Evolutionary conservation across 305 asterid species (phyloP), one percentile per base, ranked within the genome.

Genomic region (Ilex paraguariensis): DNA sequence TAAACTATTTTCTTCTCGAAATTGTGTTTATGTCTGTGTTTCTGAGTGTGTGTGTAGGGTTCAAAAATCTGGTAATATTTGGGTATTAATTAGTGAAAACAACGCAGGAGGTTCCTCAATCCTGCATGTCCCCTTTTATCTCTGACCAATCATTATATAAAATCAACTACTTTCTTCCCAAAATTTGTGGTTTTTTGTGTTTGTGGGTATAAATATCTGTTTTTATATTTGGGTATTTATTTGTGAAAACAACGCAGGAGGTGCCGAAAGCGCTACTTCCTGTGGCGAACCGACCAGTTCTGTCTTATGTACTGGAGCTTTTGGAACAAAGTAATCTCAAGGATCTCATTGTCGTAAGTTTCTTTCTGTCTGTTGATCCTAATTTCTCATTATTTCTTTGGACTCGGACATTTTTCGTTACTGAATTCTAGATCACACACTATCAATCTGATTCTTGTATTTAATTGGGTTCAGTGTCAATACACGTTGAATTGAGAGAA

Each of bases 221-320:
- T 21, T 21, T 0, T 21, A 54, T 16, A 54, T n/a, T 6, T 46
- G n/a, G 11, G 32, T n/a, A 54, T 14, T 15, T 54, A 54, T 54
- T 54, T 1, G 30, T 56, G 60, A 54, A 32, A 16, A 42, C n/a
- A 31, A 62, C 54, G 62, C 82, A 93, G 97, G 97, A 90, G 61
- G 88, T 90, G 65, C 99, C 99, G 7, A 87, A 86, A 69, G 95
- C 96, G 31, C 79, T 90, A 66, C 84, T 93, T 16, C 98, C 97
- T 2, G 89, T 87, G 55, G 98, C 97, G 28, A 90, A 90, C 64
- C 81, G 87, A 28, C 97, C 96, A 39, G 96, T 87, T 64, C 73
- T 93, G 45, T 90, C 90, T 2, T 93, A 87, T 70, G 90, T 87
- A 57, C 71, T 90, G 66, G 95, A 93, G 77, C 95, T 87, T 69